Evolutionary conservation across 768 basidiomycete species (phyloP), one percentile per base, ranked within the genome.

Genomic region (Naganishia vishniacii): DNA sequence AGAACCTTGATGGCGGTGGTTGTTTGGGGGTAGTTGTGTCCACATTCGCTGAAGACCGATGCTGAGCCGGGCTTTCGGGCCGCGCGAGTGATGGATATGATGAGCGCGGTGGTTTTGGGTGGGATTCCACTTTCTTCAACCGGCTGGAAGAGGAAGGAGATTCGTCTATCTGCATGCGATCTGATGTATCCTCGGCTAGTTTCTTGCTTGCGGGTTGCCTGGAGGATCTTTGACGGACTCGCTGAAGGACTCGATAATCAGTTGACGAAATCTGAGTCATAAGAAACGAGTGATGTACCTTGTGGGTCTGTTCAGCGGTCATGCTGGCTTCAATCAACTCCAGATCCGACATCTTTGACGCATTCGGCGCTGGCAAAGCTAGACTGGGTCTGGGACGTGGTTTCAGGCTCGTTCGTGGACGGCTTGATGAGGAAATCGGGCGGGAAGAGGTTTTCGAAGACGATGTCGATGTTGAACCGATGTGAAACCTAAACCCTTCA

Each of bases 301-400:
- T 65, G 23, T 48, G 47, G 2, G 13, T 45, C n/a, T 42, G 31
- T 37, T 65, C 64, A n/a, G 32, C 58, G 23, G 40, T 29, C 49
- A 61, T 44, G 32, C 59, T 60, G 18, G 48, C 65, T 11, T 53
- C 40, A 26, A 66, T 66, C 34, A 66, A 29, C 12, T 66, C 65
- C 4, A 53, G 28, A 48, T 66, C 65, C 25, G 59, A 41, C 59
- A 66, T 66, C 20, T 44, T 51, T 23, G 48, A 20, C 3, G 53
- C 40, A 23, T 56, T 37, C 26, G 53, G 53, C 34, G 25, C 53
- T 1, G 13, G 37, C 37, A 20, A 13, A 12, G 37, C 53, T 23
- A 56, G 26, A 34, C 53, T 56, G 7, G 53, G n/a, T 5, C 53
- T 34, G 1, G 53, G 31, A 12, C 53, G 32, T 8, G 49, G 49